These are phyloP conservation scores for Ustilago bromivora DNA, from an alignment of 1,284 basidiomycete genomes.

Conservation along the genomic window DNA sequence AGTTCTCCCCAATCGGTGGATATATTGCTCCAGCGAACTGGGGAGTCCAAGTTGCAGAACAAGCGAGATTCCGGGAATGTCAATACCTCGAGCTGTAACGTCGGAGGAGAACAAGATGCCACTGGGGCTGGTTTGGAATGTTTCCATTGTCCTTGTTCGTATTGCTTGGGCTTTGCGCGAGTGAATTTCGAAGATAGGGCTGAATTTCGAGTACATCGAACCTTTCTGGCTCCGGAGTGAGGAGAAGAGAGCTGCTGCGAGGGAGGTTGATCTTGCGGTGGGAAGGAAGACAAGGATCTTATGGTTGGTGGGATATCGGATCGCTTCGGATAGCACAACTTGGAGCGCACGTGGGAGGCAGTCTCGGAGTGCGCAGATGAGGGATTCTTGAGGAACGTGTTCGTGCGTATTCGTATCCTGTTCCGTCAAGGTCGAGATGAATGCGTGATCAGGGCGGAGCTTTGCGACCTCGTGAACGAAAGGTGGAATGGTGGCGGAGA, in stretches of 20 bases:
- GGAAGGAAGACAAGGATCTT: constrained; percentile 74
- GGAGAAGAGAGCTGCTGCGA: constrained; percentile 72
- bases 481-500: constrained; percentile 72
- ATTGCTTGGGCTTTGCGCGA: constrained; percentile 53
- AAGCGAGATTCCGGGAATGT: constrained; percentile 70
- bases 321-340: constrained; percentile 70
- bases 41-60: constrained; percentile 75
- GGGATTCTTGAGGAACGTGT: constrained; percentile 75
- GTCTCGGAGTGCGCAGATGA: constrained; percentile 60
- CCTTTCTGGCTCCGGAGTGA: constrained; percentile 27
- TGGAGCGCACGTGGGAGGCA: constrained; percentile 72
- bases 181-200: constrained; percentile 56
- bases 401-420: constrained; percentile 78
- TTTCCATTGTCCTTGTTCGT: constrained; percentile 54
- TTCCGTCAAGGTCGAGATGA: constrained; percentile 76
- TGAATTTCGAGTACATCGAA: constrained; percentile 24
- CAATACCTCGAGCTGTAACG: constrained; percentile 87
- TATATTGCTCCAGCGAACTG: constrained; percentile 58
- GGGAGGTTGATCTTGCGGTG: constrained; percentile 77
- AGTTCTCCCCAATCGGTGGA: constrained; percentile 73
- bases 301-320: constrained; percentile 40
- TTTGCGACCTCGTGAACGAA: constrained; percentile 69
- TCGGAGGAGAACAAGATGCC: constrained; percentile 87
- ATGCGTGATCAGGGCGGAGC: constrained; percentile 72
- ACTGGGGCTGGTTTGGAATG: constrained; percentile 73